Conservation (phyloP, 306 rosid species). For the Albizia julibrissin region DNA sequence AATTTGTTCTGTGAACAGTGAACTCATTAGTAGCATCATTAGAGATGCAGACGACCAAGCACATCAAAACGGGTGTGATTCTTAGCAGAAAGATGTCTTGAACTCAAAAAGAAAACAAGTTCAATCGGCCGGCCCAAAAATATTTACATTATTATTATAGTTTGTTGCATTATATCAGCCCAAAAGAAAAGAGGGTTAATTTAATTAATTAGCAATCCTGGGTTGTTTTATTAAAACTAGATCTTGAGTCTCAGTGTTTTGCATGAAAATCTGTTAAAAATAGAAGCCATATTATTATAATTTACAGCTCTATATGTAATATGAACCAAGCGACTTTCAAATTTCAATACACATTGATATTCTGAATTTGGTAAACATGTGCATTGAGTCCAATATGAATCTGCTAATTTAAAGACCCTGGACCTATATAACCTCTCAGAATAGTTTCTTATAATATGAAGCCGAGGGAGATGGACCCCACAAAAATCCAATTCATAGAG, state of each 20-base stretch:
- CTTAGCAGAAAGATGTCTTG: neutral
- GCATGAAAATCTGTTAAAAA: neutral
- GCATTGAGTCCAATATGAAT: neutral
- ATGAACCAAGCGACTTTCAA: neutral
- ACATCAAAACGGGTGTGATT: constrained; percentile 36
- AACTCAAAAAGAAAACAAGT: neutral
- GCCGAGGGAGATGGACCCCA: neutral
- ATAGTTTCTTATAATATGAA: neutral
- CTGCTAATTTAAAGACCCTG: neutral
- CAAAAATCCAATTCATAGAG: neutral
- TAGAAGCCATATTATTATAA: neutral
- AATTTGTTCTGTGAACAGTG: neutral
- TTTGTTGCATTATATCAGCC: constrained; percentile 40
- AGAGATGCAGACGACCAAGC: constrained; percentile 54
- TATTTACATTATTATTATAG: constrained; percentile 35
- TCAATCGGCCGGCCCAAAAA: constrained; percentile 46
- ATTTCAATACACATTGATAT: neutral
- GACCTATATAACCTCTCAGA: neutral
- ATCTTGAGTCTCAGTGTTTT: neutral
- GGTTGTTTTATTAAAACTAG: neutral
- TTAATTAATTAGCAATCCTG: neutral
- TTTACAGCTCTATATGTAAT: neutral
- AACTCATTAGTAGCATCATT: constrained; percentile 29
- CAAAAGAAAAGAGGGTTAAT: neutral
- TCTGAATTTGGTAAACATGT: neutral